Conservation (phyloP, 2,329 filamentous ascomycete genomes). For the Trichophyton mentagrophytes region DNA sequence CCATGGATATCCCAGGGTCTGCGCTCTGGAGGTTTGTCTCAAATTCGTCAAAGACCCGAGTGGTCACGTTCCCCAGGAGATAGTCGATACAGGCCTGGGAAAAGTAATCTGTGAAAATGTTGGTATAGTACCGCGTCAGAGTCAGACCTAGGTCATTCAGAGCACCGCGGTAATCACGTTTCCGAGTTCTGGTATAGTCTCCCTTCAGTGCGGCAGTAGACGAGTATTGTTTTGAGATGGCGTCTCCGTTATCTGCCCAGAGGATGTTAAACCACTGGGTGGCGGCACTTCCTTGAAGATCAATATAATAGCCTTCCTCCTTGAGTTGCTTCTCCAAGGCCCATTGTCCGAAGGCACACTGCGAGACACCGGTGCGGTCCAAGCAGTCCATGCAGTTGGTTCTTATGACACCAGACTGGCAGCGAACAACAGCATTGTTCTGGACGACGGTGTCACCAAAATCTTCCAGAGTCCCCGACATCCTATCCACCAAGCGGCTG, state of each 20-base stretch:
- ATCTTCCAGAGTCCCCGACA: constrained; percentile 54
- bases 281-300: constrained; percentile 60
- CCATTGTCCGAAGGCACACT: constrained; percentile 76
- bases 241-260: constrained; percentile 96
- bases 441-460: constrained; percentile 58
- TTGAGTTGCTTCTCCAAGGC: constrained; percentile 70
- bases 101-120: constrained; percentile 97
- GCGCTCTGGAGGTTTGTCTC: constrained; percentile 85
- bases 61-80: constrained; percentile 74
- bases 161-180: constrained; percentile 80
- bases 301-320: constrained; percentile 62
- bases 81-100: constrained; percentile 92
- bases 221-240: constrained; percentile 88
- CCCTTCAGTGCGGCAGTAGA: constrained; percentile 93
- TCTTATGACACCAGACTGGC: constrained; percentile 65
- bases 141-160: constrained; percentile 85
- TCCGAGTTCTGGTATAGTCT: constrained; percentile 84
- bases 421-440: constrained; percentile 28
- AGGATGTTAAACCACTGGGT: constrained; percentile 91
- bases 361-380: constrained; percentile 89
- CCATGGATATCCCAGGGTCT: constrained; percentile 78
- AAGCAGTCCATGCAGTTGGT: constrained; percentile 99
- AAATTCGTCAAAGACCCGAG: constrained; percentile 82
- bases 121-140: constrained; percentile 60
- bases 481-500: constrained; percentile 57